Evolutionary conservation across 2,329 filamentous ascomycete genomes (phyloP).

Genomic region (Verticillium dahliae): DNA sequence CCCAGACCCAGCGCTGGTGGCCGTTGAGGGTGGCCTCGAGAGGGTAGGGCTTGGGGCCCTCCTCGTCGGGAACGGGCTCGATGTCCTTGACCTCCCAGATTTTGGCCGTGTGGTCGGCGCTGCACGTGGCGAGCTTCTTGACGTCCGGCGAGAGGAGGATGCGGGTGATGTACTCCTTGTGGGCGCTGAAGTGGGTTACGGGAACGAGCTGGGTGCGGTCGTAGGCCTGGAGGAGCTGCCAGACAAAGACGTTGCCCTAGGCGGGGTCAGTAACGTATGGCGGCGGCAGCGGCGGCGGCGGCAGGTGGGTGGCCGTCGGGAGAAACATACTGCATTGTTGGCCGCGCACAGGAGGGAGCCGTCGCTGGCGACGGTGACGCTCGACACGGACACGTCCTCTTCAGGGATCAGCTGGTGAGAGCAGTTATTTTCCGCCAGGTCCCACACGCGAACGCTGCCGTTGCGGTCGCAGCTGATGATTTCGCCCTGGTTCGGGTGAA

Average conservation of each 20-base stretch:
- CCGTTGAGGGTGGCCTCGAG: conserved; percentile 82
- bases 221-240: conserved; percentile 80
- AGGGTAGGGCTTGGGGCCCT: conserved; percentile 57
- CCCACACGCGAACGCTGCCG: conserved; percentile 92
- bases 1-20: conserved; percentile 96
- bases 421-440: conserved; percentile 93
- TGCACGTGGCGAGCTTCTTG: conserved; percentile 89
- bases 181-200: conserved; percentile 81
- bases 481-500: conserved; percentile 97
- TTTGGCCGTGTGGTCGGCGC: conserved; percentile 86
- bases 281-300: too few relatives aligned
- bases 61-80: conserved; percentile 32
- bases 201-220: conserved; percentile 81
- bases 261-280: background rate
- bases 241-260: conserved; percentile 94
- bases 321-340: conserved; percentile 67
- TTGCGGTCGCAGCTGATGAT: conserved; percentile 93
- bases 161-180: conserved; percentile 88
- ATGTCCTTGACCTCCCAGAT: conserved; percentile 87
- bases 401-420: conserved; percentile 94
- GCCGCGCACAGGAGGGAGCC: conserved; percentile 88
- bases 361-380: conserved; percentile 92
- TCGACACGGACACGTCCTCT: conserved; percentile 88
- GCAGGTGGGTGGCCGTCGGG: background rate
- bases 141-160: conserved; percentile 89